phyloP scores from a whole-genome alignment of 768 basidiomycete genomes.

The Hydnum rufescens region DNA sequence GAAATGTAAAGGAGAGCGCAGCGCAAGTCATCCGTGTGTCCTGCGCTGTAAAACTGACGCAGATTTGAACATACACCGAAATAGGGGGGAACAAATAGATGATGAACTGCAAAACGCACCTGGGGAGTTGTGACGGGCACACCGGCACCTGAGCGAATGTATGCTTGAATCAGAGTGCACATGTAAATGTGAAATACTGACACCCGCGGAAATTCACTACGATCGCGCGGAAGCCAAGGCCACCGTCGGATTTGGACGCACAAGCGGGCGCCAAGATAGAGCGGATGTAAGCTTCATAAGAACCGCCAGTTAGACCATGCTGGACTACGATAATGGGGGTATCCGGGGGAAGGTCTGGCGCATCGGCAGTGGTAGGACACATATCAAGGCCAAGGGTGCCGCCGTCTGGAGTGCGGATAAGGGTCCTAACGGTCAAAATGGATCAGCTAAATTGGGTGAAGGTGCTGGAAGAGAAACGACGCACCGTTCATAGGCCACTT shows the following conservation, averaged over 20 bases:
- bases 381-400: slow-evolving; percentile 22
- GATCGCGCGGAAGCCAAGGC: slow-evolving; percentile 68
- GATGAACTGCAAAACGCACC: slow-evolving; percentile 27
- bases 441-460: not conserved
- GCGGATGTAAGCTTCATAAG: slow-evolving; percentile 82
- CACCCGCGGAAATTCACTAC: slow-evolving; percentile 85
- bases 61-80: too few species aligned
- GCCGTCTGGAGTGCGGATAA: slow-evolving; percentile 22
- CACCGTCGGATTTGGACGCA: slow-evolving; percentile 49
- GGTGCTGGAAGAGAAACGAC: slow-evolving; percentile 10
- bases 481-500: slow-evolving; percentile 20
- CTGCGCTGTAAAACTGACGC: slow-evolving; percentile 37
- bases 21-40: slow-evolving; percentile 77
- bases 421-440: slow-evolving; percentile 20
- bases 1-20: slow-evolving; percentile 61
- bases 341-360: slow-evolving; percentile 18
- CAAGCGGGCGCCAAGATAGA: slow-evolving; percentile 59
- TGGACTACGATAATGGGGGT: slow-evolving; percentile 25
- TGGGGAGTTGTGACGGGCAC: slow-evolving; percentile 65
- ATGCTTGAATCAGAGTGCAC: not conserved
- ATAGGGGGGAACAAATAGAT: too few species aligned
- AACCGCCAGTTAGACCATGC: slow-evolving; percentile 39
- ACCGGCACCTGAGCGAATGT: slow-evolving; percentile 32
- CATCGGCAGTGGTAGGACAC: slow-evolving; percentile 11
- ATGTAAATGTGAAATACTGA: not conserved